These are phyloP conservation scores for Didymella pinodella DNA, from an alignment of 2,329 filamentous ascomycete genomes.

Conservation along the genomic window DNA sequence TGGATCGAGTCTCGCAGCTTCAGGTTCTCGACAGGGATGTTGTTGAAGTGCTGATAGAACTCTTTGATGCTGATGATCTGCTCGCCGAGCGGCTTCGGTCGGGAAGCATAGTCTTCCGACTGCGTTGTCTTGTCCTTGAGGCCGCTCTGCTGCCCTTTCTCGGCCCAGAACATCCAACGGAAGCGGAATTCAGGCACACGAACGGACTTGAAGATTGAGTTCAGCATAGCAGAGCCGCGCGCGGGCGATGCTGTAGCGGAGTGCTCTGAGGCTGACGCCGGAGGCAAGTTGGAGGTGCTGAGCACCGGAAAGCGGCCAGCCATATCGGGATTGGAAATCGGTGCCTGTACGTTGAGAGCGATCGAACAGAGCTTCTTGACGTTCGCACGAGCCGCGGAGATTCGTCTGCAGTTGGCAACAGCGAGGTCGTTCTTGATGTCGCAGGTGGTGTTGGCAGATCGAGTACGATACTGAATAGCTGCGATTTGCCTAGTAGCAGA, in stretches of 20 bases:
- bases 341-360: conserved; percentile 20
- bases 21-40: conserved; percentile 77
- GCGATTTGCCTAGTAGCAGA: not conserved
- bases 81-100: conserved; percentile 55
- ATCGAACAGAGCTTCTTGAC: conserved; percentile 22
- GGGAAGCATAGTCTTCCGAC: conserved; percentile 54
- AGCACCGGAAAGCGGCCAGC: conserved; percentile 46
- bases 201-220: conserved; percentile 55
- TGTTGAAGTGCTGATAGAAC: conserved; percentile 66
- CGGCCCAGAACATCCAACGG: conserved; percentile 63
- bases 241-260: conserved; percentile 73
- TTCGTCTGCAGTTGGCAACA: conserved; percentile 31
- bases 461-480: not conserved
- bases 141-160: conserved; percentile 47
- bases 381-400: conserved; percentile 27
- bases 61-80: conserved; percentile 57
- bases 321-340: conserved; percentile 31
- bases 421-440: conserved; percentile 34
- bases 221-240: conserved; percentile 77
- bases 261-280: conserved; percentile 66
- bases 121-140: conserved; percentile 33
- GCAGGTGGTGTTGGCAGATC: conserved; percentile 14
- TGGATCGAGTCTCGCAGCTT: conserved; percentile 73
- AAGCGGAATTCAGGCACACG: conserved; percentile 60
- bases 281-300: conserved; percentile 60